Base-by-base conservation (phyloP, 768 basidiomycete species). In the Lanmaoa rubissima region DNA sequence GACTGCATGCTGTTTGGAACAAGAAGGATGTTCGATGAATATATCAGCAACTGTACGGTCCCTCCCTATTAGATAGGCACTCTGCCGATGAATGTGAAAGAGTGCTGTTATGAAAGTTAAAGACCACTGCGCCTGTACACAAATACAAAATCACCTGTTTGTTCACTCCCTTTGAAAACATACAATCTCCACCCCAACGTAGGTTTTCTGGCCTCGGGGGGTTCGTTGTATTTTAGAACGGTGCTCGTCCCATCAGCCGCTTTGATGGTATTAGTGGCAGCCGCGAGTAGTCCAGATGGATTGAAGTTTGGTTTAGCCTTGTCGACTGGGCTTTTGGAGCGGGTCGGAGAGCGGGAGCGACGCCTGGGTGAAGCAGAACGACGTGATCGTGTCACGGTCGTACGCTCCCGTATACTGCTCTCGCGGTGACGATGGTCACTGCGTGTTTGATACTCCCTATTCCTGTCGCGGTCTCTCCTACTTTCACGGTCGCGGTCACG, bases 1-100 rank as follows among this genome's bases (percentile, higher is more conserved):
- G 3, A 87, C 97, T 16, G 97, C 94, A 68, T 99, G 97, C 69
- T 99, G 97, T 69, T 99, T 99, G 1, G 97, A 98, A 61, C 93
- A 94, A 7, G 96, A 98, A 3, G 96, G 96, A 68, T 99, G 97
- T 57, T 97, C 94, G 41, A 98, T 76, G 16, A 89, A 80, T 60
- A 99, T 93, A 62, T 91, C 89, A 61, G 88, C 81, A 31, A 97
- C 93, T 21, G 89, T 77, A 28, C 84, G 84, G 66, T 99, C 97
- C 63, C 97, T 78, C 2, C 97, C 97, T 55, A 97, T 79, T 8
- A 98, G 82, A 70, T 98, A 99, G 58, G 92, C 92, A 59, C 94
- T 97, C 73, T 98, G 97, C 43, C 88, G 80, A 63, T 95, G 85
- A 34, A 99, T 92, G 67, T 98, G 94, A 55, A 98, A 79, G 59